Evolutionary conservation across 176 grass and related monocot species (phyloP).

Genomic region (Carex littledalei): DNA sequence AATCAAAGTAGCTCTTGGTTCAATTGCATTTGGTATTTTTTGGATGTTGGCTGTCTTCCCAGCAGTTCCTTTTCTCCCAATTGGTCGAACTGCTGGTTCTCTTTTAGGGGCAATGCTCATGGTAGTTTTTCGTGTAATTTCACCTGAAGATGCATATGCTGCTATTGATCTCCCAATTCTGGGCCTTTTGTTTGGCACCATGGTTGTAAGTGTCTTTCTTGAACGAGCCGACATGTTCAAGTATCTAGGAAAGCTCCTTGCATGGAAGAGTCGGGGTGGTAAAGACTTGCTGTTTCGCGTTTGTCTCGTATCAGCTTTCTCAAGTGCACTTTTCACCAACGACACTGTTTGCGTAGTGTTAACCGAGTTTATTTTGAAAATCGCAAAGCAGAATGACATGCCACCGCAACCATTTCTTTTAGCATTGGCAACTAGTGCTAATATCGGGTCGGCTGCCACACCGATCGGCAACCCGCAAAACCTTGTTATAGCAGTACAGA

Average conservation of each 20-base stretch:
- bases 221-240: conserved; percentile 97
- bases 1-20: conserved; percentile 73
- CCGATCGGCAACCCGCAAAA: conserved; percentile 99
- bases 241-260: conserved; percentile 68
- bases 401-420: conserved; percentile 92
- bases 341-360: conserved; percentile 98
- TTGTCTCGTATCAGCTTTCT: conserved; percentile 76
- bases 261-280: conserved; percentile 70
- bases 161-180: conserved; percentile 94
- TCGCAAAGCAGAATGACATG: conserved; percentile 87
- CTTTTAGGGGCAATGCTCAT: conserved; percentile 93
- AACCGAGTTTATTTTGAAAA: conserved; percentile 96
- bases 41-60: conserved; percentile 95
- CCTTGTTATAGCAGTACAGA: conserved; percentile 80
- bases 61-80: conserved; percentile 83
- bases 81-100: conserved; percentile 80
- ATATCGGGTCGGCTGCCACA: conserved; percentile 76
- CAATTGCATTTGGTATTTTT: conserved; percentile 80
- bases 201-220: conserved; percentile 85
- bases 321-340: conserved; percentile 93
- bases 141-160: conserved; percentile 55
- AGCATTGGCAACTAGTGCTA: conserved; percentile 79
- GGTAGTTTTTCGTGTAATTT: conserved; percentile 80
- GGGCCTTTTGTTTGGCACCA: conserved; percentile 92
- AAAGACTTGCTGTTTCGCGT: conserved; percentile 91